phyloP scores from a whole-genome alignment of 805 yeast genomes.

The Candida patagonica region DNA sequence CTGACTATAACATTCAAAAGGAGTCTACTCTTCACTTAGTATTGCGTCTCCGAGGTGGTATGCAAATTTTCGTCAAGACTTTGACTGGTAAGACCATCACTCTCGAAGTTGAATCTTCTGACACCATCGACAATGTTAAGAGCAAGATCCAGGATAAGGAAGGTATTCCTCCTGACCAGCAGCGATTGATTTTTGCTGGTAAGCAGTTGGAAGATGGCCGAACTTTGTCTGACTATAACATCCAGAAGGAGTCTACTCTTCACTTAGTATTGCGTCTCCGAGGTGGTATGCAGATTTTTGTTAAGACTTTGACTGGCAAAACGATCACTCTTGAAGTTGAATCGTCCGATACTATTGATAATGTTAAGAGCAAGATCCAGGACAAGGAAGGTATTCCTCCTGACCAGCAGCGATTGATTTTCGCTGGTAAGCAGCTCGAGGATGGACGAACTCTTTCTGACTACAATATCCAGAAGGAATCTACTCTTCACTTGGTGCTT shows the following conservation, averaged over 20 bases:
- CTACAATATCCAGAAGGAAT: slow-evolving; percentile 99
- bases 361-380: slow-evolving; percentile 96
- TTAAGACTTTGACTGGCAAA: slow-evolving; percentile 99
- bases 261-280: slow-evolving; percentile 80
- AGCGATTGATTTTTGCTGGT: slow-evolving; percentile 90
- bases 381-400: slow-evolving; percentile 99
- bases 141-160: slow-evolving; percentile 93
- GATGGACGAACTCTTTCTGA: slow-evolving; percentile 98
- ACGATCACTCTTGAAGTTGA: slow-evolving; percentile 97
- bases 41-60: slow-evolving; percentile 81
- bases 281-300: slow-evolving; percentile 86
- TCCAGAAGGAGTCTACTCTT: slow-evolving; percentile 84
- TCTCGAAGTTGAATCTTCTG: slow-evolving; percentile 83
- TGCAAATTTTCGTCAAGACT: slow-evolving; percentile 76
- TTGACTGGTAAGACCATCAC: slow-evolving; percentile 87
- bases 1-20: slow-evolving; percentile 93
- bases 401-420: slow-evolving; percentile 98
- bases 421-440: slow-evolving; percentile 99
- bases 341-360: slow-evolving; percentile 97
- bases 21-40: slow-evolving; percentile 83
- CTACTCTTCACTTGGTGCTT: slow-evolving; percentile 90
- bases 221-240: slow-evolving; percentile 88
- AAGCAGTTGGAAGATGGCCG: slow-evolving; percentile 93
- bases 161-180: slow-evolving; percentile 96
- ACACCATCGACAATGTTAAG: slow-evolving; percentile 90